Evolutionary conservation across 129 eudicot genomes (phyloP).

Genomic region (Silybum marianum): DNA sequence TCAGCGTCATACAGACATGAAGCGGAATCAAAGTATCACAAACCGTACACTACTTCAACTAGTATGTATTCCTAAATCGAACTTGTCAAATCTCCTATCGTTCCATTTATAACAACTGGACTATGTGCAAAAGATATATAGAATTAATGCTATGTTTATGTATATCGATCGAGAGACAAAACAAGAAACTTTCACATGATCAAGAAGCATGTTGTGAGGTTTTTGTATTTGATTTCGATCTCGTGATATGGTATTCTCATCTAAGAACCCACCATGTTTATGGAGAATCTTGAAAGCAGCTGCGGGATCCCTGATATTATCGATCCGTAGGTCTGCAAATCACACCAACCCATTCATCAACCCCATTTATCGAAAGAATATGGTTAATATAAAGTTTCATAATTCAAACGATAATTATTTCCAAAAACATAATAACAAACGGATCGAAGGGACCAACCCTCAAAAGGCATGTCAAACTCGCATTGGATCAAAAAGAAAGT

Average conservation of each 20-base stretch:
- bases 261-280: constrained; percentile 53
- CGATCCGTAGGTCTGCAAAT: constrained; percentile 70
- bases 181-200: neutral
- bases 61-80: neutral
- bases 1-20: neutral
- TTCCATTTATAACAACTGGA: neutral
- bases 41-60: neutral
- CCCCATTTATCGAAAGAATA: too few relatives aligned
- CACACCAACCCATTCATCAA: neutral
- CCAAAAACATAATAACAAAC: neutral
- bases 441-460: neutral
- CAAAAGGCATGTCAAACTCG: neutral
- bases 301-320: constrained; percentile 81
- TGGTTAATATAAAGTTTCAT: too few relatives aligned
- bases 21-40: neutral
- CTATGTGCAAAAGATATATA: neutral
- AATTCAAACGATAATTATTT: neutral
- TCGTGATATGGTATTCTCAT: neutral
- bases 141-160: neutral
- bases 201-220: neutral
- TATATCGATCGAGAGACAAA: neutral
- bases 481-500: neutral
- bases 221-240: neutral
- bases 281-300: constrained; percentile 71
- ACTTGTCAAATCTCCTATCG: neutral